Percentiles rank a stretch among this genome's conserved stretches.
phyloP scores from a whole-genome alignment of 768 basidiomycete species.

The Boletus subcaerulescens region DNA sequence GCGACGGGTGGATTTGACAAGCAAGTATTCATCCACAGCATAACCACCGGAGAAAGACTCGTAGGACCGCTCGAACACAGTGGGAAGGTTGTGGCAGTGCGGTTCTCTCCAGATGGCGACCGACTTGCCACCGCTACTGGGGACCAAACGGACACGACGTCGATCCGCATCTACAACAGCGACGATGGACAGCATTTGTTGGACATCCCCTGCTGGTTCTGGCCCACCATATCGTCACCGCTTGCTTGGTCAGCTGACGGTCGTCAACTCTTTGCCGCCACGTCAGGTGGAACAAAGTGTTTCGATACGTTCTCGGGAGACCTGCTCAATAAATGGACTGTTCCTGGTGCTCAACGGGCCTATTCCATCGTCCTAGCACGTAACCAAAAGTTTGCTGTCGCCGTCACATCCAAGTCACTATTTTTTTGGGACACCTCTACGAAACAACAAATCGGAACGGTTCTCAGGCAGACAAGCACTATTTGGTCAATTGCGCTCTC shows the following conservation, averaged over 20 bases:
- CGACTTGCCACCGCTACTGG: no score
- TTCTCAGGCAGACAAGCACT: neutral
- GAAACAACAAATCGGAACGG: neutral
- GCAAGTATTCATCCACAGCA: neutral
- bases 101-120: no score
- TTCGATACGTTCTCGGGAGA: neutral
- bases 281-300: neutral
- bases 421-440: slow-evolving; percentile 1
- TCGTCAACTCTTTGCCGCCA: neutral
- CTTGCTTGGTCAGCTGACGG: neutral
- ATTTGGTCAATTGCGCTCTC: neutral
- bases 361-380: no score
- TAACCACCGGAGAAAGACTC: neutral
- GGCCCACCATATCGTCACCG: neutral
- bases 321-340: no score
- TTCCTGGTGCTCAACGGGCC: no score
- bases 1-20: no score
- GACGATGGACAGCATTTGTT: neutral
- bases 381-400: no score
- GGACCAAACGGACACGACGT: neutral
- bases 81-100: rapidly evolving
- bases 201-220: neutral
- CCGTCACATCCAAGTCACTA: neutral
- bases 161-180: neutral
- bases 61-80: neutral